Base-by-base conservation (phyloP, 2,329 filamentous ascomycete species). In the Pseudodiploospora longispora region DNA sequence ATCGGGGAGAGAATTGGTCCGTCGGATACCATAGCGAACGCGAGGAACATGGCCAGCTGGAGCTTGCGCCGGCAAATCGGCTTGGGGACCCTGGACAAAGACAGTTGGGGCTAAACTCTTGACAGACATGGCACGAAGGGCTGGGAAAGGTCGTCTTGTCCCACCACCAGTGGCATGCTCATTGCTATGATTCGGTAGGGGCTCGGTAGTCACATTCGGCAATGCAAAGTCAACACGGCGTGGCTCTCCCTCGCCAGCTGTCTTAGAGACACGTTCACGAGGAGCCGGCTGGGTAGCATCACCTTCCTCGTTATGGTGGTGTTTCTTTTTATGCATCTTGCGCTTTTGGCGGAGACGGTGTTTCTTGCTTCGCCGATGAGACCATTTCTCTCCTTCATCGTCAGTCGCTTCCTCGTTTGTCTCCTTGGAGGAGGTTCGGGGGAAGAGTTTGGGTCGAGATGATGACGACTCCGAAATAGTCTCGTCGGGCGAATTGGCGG, bases 1-100 rank as follows among this genome's bases (percentile, higher is more conserved):
- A 54, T 84, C 83, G 0, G 85, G 85, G 3, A 89, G 72, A 1
- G 85, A 89, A 58, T 78, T 87, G 19, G 85, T 86, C 43, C 85
- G 76, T 44, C 83, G 81, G 42, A 87, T 79, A n/a, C 78, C 77
- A 52, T 78, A 77, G 36, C 75, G 71, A 46, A 82, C 74, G 30
- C 74, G 71, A 5, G 78, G 76, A 36, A 79, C 69, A 8, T 71
- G 68, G 3, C 75, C 70, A 6, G 63, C 50, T 4, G 67, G 55
- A 4, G 57, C 56, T 6, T 59, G 46, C 9, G 61, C 52, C 2
- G 52, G 28, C 1, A 46, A 50, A 4, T 52, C 47, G 2, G 50
- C 12, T 12, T 66, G 63, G 2, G 63, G 57, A 5, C 68, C 65
- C 47, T 75, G 71, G 0, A 68, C 69, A 53, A 90, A 89, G 46